These are phyloP conservation scores for Zygosaccharomyces bisporus DNA, from an alignment of 805 yeast species.

Conservation along the genomic window DNA sequence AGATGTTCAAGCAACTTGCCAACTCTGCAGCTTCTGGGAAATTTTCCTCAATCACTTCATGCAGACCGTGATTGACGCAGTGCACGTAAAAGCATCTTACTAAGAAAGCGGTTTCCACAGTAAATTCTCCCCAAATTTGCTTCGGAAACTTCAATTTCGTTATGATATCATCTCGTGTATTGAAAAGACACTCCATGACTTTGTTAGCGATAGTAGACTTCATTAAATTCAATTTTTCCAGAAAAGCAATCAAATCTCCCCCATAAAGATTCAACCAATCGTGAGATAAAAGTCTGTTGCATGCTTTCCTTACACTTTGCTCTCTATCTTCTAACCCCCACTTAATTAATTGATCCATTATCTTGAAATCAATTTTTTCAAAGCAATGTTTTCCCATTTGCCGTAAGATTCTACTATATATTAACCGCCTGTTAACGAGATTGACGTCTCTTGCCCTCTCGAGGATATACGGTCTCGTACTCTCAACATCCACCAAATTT, in stretches of 20 bases:
- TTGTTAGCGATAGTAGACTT: slow-evolving; percentile 61
- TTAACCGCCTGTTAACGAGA: slow-evolving; percentile 63
- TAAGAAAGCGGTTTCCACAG: slow-evolving; percentile 72
- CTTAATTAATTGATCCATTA: slow-evolving; percentile 62
- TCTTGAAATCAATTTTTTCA: slow-evolving; percentile 32
- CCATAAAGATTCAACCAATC: slow-evolving; percentile 69
- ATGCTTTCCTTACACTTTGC: slow-evolving; percentile 63
- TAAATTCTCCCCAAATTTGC: slow-evolving; percentile 64
- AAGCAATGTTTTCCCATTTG: slow-evolving; percentile 61
- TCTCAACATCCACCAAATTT: slow-evolving; percentile 54
- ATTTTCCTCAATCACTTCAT: slow-evolving; percentile 56
- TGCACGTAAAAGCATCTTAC: slow-evolving; percentile 62
- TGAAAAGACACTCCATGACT: slow-evolving; percentile 63
- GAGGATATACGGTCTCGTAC: slow-evolving; percentile 55
- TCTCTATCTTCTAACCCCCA: slow-evolving; percentile 93
- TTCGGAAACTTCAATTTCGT: slow-evolving; percentile 55
- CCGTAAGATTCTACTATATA: slow-evolving; percentile 64
- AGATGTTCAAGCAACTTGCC: slow-evolving; percentile 54
- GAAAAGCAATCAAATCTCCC: slow-evolving; percentile 65
- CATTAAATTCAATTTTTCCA: slow-evolving; percentile 69
- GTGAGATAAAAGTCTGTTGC: slow-evolving; percentile 61
- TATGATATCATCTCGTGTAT: slow-evolving; percentile 58
- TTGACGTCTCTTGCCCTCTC: slow-evolving; percentile 83
- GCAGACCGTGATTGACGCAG: slow-evolving; percentile 52
- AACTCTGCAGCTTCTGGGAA: slow-evolving; percentile 78